Percentiles rank a stretch among this genome's conserved stretches.
Evolutionary conservation across 2,329 filamentous ascomycete species (phyloP).

Genomic region (Ceratocystis smalleyi): DNA sequence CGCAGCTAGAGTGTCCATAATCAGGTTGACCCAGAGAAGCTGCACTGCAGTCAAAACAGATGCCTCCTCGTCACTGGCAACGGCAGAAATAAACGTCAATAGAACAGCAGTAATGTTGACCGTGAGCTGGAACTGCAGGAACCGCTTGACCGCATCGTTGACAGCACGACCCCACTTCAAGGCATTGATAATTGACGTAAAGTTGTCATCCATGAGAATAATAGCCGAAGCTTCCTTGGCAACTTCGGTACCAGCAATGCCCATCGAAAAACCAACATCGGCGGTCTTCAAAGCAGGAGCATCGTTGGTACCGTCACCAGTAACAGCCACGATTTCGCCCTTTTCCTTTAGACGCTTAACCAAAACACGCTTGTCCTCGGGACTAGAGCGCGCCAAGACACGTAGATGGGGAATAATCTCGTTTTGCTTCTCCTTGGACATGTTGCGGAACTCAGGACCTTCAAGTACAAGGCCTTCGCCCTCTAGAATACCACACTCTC

Average conservation of each 20-base stretch:
- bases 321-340: slow-evolving; percentile 66
- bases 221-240: slow-evolving; percentile 76
- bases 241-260: slow-evolving; percentile 67
- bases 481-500: slow-evolving; percentile 61
- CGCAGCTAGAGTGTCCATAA: slow-evolving; percentile 92
- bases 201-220: slow-evolving; percentile 79
- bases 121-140: slow-evolving; percentile 62
- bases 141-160: slow-evolving; percentile 63
- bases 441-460: slow-evolving; percentile 60
- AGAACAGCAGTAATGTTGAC: slow-evolving; percentile 86
- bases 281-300: slow-evolving; percentile 67
- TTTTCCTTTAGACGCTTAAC: slow-evolving; percentile 56
- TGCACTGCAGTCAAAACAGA: slow-evolving; percentile 81
- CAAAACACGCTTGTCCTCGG: slow-evolving; percentile 60
- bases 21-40: slow-evolving; percentile 88
- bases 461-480: slow-evolving; percentile 57
- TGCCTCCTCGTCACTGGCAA: slow-evolving; percentile 49
- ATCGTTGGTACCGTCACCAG: slow-evolving; percentile 72
- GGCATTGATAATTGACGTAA: slow-evolving; percentile 71
- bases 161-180: slow-evolving; percentile 67
- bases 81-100: slow-evolving; percentile 75
- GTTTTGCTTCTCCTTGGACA: slow-evolving; percentile 48
- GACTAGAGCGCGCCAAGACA: slow-evolving; percentile 58
- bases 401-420: slow-evolving; percentile 53
- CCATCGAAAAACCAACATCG: slow-evolving; percentile 76